A percentile compares a stretch with the other conserved stretches of the same genome.
Evolutionary conservation across 2,329 filamentous ascomycete species (phyloP).

Genomic region (Diaporthe batatas): DNA sequence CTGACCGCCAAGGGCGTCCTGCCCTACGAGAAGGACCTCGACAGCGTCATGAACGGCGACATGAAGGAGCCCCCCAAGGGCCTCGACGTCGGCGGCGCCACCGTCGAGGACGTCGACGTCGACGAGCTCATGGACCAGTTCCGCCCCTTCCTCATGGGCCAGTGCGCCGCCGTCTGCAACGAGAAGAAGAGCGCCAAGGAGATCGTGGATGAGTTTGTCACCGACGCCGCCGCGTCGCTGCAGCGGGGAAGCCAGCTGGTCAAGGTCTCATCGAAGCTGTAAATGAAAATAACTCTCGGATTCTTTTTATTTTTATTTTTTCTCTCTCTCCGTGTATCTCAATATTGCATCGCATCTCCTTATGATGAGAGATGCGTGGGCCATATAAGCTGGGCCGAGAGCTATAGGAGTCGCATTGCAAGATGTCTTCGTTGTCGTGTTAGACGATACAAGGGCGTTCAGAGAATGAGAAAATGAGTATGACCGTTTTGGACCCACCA

Average conservation of each 20-base stretch:
- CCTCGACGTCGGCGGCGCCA: slow-evolving; percentile 73
- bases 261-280: slow-evolving; percentile 74
- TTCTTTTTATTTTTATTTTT: background rate
- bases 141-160: slow-evolving; percentile 94
- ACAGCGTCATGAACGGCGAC: slow-evolving; percentile 78
- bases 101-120: slow-evolving; percentile 75
- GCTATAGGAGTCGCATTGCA: background rate
- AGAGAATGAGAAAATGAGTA: slow-evolving; percentile 26
- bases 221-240: slow-evolving; percentile 80
- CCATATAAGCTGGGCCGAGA: background rate
- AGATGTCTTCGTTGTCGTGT: slow-evolving; percentile 30
- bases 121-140: slow-evolving; percentile 94
- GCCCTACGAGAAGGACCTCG: slow-evolving; percentile 93
- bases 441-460: slow-evolving; percentile 32
- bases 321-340: background rate
- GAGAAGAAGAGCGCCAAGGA: slow-evolving; percentile 92
- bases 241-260: slow-evolving; percentile 75
- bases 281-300: slow-evolving; percentile 48
- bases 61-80: slow-evolving; percentile 75
- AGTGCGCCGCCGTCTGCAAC: slow-evolving; percentile 93
- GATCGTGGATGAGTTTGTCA: slow-evolving; percentile 94
- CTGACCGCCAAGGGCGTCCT: slow-evolving; percentile 90
- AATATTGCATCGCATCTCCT: background rate
- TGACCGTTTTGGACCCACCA: background rate
- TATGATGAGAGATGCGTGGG: background rate